Percentiles rank a stretch among this genome's conserved stretches.
Conservation (phyloP, 805 yeast species). For the Peterozyma toletana region DNA sequence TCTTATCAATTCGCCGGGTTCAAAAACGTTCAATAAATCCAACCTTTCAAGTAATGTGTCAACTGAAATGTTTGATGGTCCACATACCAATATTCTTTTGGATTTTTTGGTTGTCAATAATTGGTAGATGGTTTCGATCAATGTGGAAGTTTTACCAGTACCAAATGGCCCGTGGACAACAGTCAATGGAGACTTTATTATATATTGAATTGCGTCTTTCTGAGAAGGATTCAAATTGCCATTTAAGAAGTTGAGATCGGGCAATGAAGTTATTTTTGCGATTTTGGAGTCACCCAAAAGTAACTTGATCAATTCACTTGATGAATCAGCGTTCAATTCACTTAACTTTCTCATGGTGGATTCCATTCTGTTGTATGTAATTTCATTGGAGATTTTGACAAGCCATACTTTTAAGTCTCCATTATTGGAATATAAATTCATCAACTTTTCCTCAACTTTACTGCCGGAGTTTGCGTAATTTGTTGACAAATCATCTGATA, state of each 20-base stretch:
- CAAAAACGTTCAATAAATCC: constrained; percentile 27
- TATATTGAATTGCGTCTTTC: constrained; percentile 59
- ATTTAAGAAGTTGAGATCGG: constrained; percentile 30
- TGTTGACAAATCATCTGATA: constrained; percentile 37
- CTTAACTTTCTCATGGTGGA: constrained; percentile 62
- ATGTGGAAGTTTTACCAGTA: constrained; percentile 78
- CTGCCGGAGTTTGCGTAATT: constrained; percentile 13
- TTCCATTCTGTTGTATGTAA: constrained; percentile 74
- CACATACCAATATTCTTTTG: constrained; percentile 74
- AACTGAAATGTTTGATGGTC: constrained; percentile 89
- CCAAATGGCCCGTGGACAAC: constrained; percentile 81
- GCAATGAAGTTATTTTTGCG: constrained; percentile 4
- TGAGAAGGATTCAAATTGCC: constrained; percentile 60
- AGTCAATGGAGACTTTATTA: constrained; percentile 47
- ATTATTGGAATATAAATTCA: constrained; percentile 30
- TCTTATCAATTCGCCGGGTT: constrained; percentile 45
- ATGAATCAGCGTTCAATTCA: constrained; percentile 30
- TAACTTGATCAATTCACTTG: constrained; percentile 34
- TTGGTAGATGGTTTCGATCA: constrained; percentile 77
- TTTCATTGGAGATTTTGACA: constrained; percentile 57
- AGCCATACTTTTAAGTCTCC: constrained; percentile 52
- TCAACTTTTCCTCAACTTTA: constrained; percentile 41
- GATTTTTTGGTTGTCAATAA: constrained; percentile 26
- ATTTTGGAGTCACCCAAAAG: constrained; percentile 33
- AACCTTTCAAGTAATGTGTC: constrained; percentile 85